Evolutionary conservation across 495 filamentous ascomycete species (phyloP), one percentile per base, ranked within the genome.

Genomic region (Penicillium canescens): DNA sequence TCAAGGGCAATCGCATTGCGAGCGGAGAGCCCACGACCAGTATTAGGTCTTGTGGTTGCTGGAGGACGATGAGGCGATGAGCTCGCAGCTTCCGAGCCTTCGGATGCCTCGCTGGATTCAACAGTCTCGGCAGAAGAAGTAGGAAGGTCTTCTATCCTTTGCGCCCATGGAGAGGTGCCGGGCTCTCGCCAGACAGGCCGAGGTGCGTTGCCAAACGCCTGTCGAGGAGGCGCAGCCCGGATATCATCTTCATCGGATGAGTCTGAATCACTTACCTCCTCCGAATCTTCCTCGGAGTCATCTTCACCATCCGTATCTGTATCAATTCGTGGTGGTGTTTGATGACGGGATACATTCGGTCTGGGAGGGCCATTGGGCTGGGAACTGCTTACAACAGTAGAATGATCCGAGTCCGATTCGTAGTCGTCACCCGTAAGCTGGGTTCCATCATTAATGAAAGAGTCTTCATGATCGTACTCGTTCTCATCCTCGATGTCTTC

Each of bases 401-500:
- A 48, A 42, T 26, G 46, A 16, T 43, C 21, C 36, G 53, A 36
- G 20, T 31, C n/a, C 33, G 31, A 26, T 16, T 36, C 52, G 34
- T 56, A 54, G 13, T 52, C 43, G 14, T 12, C 42, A 26, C 57
- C 38, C 10, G 16, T 40, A 43, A 47, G 12, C 23, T 59, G 55
- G 45, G 70, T 55, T 35, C 70, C 71, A 24, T 77, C 67, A 38
- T 74, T 72, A 39, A 78, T 71, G 36, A 78, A 76, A 9, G 66
- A 70, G 41, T 75, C 69, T 54, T 66, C 61, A 16, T 77, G 73
- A 26, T 68, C 65, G 38, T 69, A 64, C 4, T 69, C 66, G 3
- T 63, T 59, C 18, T 66, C 63, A 8, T 75, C 70, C 11, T 74
- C 68, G 21, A 66, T 58, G 12, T 60, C 44, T 6, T 61, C 52